These are phyloP conservation scores for Neocucurbitaria cava DNA, from an alignment of 2,329 filamentous ascomycete genomes.

Conservation along the genomic window DNA sequence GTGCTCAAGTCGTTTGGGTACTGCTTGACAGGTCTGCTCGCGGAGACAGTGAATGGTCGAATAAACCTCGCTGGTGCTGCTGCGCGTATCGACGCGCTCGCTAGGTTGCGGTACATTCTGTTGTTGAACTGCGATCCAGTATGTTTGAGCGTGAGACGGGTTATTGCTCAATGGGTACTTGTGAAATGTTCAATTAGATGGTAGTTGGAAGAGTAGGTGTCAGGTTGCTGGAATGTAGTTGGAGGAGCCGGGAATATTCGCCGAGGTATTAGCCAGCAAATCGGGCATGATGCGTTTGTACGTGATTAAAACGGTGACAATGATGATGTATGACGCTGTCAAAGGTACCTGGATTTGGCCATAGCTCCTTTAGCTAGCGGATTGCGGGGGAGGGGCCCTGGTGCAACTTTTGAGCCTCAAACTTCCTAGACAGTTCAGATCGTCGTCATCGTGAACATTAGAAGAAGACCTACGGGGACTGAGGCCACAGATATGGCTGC, in stretches of 20 bases:
- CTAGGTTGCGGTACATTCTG: conserved; percentile 23
- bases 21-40: conserved; percentile 11
- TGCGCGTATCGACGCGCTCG: conserved; percentile 10
- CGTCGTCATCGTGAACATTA: not conserved
- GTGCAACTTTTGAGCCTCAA: conserved; percentile 23
- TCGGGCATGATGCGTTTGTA: conserved; percentile 23
- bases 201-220: not conserved
- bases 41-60: conserved; percentile 26
- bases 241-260: not conserved
- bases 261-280: conserved; percentile 2
- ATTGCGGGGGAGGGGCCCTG: conserved; percentile 1
- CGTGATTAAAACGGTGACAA: conserved; percentile 6
- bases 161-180: not conserved
- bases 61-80: not conserved
- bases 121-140: not conserved
- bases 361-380: conserved; percentile 18
- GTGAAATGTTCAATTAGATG: not conserved
- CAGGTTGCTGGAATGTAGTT: not conserved
- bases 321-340: conserved; percentile 35
- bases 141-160: not conserved
- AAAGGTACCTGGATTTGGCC: conserved; percentile 9
- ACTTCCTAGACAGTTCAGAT: not conserved
- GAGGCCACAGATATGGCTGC: conserved; percentile 19
- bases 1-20: conserved; percentile 28
- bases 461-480: not conserved